Percentiles rank a stretch among this genome's conserved stretches.
Evolutionary conservation across 75 land plant genomes (phyloP).

Genomic region (Adiantum capillusveneris): DNA sequence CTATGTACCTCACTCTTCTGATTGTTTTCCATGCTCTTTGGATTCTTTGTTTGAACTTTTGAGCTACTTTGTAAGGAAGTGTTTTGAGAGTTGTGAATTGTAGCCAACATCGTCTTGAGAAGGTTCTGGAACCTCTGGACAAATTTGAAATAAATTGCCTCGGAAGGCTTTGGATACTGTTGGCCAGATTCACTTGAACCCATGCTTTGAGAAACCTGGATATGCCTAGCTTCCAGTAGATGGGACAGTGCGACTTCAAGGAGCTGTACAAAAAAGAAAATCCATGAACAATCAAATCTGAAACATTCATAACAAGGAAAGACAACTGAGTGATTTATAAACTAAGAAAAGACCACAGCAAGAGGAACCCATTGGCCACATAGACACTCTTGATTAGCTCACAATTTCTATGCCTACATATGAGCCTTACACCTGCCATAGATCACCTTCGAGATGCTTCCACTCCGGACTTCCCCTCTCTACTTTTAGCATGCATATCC

Average conservation of each 20-base stretch:
- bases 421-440: background rate
- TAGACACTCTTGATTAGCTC: too few relatives aligned
- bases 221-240: constrained; percentile 65
- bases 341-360: background rate
- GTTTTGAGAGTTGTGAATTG: constrained; percentile 14
- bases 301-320: background rate
- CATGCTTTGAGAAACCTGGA: constrained; percentile 5
- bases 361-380: too few relatives aligned
- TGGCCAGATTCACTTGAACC: background rate
- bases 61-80: constrained; percentile 1
- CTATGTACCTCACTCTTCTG: constrained; percentile 13
- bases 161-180: background rate
- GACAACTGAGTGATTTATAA: background rate
- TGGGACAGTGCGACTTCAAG: constrained; percentile 66
- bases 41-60: constrained; percentile 10
- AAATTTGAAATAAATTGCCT: constrained; percentile 25
- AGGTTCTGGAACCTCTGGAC: constrained; percentile 59
- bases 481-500: too few relatives aligned
- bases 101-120: constrained; percentile 59
- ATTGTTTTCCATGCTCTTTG: constrained; percentile 12
- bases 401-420: background rate
- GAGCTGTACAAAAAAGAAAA: constrained; percentile 32
- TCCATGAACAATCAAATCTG: background rate
- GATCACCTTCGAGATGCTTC: too few relatives aligned
- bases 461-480: too few relatives aligned